phyloP scores from a whole-genome alignment of 2,329 filamentous ascomycete species.

The Drechslerella dactyloides region DNA sequence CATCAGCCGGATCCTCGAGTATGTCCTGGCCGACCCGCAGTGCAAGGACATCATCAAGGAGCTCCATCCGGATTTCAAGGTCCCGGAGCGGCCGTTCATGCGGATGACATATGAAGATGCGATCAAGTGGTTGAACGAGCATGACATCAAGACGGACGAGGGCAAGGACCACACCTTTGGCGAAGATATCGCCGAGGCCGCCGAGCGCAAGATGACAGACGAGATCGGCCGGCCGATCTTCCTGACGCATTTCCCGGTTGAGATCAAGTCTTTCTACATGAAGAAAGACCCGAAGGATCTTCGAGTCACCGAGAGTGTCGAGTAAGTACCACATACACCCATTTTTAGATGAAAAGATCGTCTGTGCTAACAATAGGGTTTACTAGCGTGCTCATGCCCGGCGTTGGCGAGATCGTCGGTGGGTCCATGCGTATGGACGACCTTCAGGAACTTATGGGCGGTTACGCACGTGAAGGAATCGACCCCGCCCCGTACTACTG shows the following conservation, averaged over 20 bases:
- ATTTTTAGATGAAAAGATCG: neutral
- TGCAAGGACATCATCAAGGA: constrained; percentile 76
- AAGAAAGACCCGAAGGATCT: constrained; percentile 79
- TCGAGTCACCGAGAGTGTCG: constrained; percentile 90
- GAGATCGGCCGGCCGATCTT: constrained; percentile 94
- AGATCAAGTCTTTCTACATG: constrained; percentile 99
- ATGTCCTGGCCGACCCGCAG: constrained; percentile 74
- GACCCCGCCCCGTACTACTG: constrained; percentile 89
- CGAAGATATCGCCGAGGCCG: constrained; percentile 97
- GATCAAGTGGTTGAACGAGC: constrained; percentile 88
- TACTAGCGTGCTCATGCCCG: constrained; percentile 73
- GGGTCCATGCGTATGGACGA: constrained; percentile 95
- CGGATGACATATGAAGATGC: constrained; percentile 95
- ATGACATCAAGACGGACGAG: constrained; percentile 92
- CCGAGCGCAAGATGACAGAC: constrained; percentile 96
- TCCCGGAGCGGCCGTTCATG: constrained; percentile 82
- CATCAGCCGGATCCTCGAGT: constrained; percentile 83
- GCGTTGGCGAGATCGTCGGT: constrained; percentile 95
- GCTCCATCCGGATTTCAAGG: constrained; percentile 88
- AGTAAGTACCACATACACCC: constrained; percentile 59
- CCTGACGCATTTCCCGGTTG: constrained; percentile 93
- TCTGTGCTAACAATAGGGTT: constrained; percentile 9
- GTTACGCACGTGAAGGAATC: constrained; percentile 86
- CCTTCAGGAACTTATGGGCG: constrained; percentile 85
- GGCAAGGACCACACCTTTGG: constrained; percentile 88